Evolutionary conservation across 352 stramenopile genomes (phyloP), one percentile per base, ranked within the genome.

Genomic region (Phytophthora syringae): DNA sequence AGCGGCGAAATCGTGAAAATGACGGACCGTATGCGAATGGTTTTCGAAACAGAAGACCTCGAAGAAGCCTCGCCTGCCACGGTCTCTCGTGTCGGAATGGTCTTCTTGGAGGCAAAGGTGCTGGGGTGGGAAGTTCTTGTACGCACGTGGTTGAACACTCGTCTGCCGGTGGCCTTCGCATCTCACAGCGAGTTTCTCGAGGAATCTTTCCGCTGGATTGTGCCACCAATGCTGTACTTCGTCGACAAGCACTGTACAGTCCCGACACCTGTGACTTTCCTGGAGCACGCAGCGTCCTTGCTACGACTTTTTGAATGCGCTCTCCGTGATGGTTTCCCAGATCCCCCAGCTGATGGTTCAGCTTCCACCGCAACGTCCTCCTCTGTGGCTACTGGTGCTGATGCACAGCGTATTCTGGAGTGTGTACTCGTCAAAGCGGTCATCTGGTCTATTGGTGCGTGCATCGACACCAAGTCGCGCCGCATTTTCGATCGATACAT

Each of bases 1-100:
- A 96, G 85, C 50, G 94, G 94, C 6, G 94, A 98, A 66, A 98
- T 98, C 65, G 94, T 98, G 24, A 96, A 95, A 22, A 98, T 98
- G 94, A 97, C 87, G 7, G 89, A 97, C 16, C 76, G 85, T 7
- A 98, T 98, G 93, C 88, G 84, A n/a, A 98, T 98, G 89, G 97
- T 98, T 68, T 98, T 98, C 60, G 94, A 98, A 67, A 95, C 93
- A 0, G 95, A 98, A 63, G 93, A 98, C 50, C 76, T 98, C 0
- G 85, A 93, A 54, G 86, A 93, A 34, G 89, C 89, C 1, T 95
- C 84, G 0, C 88, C 87, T 6, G 94, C 94, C 13, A 98, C 94
- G 0, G 93, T 98, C 25, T 97, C 90, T 28, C 85, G 94, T 20
- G 94, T 96, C 22, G 94, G 94, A 0, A 98, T 98, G 88, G 88